Conservation (phyloP, 805 yeast species). For the Tetrapisispora taiwanensis region DNA sequence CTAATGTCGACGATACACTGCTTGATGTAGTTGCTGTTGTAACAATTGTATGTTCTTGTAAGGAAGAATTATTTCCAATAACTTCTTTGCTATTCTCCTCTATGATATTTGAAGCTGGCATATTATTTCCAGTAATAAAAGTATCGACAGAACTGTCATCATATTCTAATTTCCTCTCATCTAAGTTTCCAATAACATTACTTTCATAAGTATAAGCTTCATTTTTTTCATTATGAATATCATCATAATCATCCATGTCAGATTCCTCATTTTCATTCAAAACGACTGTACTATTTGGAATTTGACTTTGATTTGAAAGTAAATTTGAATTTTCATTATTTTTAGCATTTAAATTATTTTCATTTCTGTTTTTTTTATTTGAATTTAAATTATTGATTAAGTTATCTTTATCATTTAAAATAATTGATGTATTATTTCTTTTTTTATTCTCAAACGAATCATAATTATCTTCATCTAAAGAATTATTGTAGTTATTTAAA, state of each 20-base stretch:
- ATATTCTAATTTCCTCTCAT: constrained; percentile 14
- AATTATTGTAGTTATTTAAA: not conserved
- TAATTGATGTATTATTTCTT: not conserved
- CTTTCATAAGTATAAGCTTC: constrained; percentile 6
- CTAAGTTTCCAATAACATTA: constrained; percentile 10
- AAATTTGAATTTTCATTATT: not conserved
- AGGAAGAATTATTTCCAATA: too few species aligned
- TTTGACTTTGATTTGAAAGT: not conserved
- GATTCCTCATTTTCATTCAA: constrained; percentile 1
- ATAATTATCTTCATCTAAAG: not conserved
- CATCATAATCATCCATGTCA: constrained; percentile 10
- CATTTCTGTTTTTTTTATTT: not conserved
- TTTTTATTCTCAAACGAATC: not conserved
- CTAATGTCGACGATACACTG: not conserved
- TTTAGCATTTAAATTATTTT: not conserved
- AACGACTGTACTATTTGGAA: not conserved
- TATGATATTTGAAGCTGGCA: not conserved
- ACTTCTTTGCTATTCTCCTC: too few species aligned
- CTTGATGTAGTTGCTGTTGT: constrained; percentile 2
- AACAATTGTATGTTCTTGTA: not conserved
- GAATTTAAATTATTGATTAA: not conserved
- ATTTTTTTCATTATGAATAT: constrained; percentile 10
- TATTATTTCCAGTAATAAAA: not conserved
- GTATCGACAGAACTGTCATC: constrained; percentile 24
- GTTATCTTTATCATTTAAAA: not conserved